These are phyloP conservation scores for Allium fistulosum DNA, from an alignment of 106 monocot genomes.

Conservation along the genomic window DNA sequence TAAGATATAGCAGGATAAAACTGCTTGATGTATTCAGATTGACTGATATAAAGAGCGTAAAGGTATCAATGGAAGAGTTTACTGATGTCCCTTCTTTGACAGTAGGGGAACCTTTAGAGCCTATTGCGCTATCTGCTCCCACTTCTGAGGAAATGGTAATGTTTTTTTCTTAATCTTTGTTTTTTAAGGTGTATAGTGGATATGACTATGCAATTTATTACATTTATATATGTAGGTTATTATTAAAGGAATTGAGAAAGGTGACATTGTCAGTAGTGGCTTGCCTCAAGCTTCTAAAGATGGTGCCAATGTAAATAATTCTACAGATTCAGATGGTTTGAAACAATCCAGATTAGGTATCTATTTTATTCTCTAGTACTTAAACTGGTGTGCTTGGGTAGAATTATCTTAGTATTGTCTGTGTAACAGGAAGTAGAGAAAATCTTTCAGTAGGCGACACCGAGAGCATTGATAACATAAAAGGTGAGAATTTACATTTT, in stretches of 20 bases:
- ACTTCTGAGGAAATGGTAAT: conserved; percentile 77
- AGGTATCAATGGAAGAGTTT: conserved; percentile 28
- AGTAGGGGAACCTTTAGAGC: conserved; percentile 48
- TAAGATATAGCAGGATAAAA: conserved; percentile 81
- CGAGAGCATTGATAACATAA: conserved; percentile 17
- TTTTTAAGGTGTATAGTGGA: too few species aligned
- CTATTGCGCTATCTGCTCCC: conserved; percentile 68
- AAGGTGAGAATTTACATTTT: conserved; percentile 10
- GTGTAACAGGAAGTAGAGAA: conserved; percentile 34
- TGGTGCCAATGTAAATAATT: conserved; percentile 40
- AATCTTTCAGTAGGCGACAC: conserved; percentile 28
- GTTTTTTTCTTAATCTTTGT: background rate
- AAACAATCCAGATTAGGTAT: conserved; percentile 38
- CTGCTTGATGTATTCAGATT: conserved; percentile 81
- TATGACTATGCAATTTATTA: too few species aligned
- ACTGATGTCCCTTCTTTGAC: conserved; percentile 65
- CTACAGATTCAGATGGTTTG: conserved; percentile 18
- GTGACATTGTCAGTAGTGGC: conserved; percentile 73
- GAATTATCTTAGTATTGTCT: too few species aligned
- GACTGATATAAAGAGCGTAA: conserved; percentile 46
- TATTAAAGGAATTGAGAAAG: conserved; percentile 90
- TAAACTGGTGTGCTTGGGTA: too few species aligned
- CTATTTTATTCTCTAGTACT: background rate
- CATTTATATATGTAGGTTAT: conserved; percentile 37
- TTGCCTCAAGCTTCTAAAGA: conserved; percentile 66